A percentile compares a stretch with the other conserved stretches of the same genome.
phyloP scores from a whole-genome alignment of 2,329 filamentous ascomycete species.

The Fusarium tricinctum region DNA sequence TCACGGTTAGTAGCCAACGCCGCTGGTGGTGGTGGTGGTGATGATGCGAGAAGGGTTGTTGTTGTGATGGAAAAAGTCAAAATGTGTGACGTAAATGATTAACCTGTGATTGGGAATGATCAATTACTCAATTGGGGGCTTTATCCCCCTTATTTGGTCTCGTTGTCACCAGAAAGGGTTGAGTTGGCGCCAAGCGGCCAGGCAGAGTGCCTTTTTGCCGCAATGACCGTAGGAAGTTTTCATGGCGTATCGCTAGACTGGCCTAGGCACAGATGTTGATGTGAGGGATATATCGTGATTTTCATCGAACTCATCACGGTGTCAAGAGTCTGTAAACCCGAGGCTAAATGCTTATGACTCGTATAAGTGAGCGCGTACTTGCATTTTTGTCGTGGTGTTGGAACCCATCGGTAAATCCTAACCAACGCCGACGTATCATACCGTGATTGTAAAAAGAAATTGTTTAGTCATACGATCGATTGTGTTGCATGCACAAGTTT shows the following conservation, averaged over 20 bases:
- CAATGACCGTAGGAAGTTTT: not conserved
- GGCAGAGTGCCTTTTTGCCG: not conserved
- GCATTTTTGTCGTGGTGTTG: conserved; percentile 20
- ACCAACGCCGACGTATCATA: not conserved
- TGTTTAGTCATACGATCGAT: not conserved
- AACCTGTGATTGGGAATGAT: conserved; percentile 33
- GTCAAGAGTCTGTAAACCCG: conserved; percentile 42
- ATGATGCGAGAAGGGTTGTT: conserved; percentile 35
- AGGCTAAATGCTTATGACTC: conserved; percentile 49
- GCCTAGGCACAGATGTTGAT: conserved; percentile 24
- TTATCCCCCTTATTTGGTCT: conserved; percentile 37
- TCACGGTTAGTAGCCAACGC: conserved; percentile 19
- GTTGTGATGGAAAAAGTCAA: conserved; percentile 28
- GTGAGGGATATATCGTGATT: conserved; percentile 33
- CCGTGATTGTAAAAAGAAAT: not conserved
- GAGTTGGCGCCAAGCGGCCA: not conserved
- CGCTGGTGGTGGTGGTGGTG: conserved; percentile 23
- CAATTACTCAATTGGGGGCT: conserved; percentile 32
- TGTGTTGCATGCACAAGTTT: conserved; percentile 8
- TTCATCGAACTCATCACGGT: conserved; percentile 31
- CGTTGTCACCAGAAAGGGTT: conserved; percentile 37
- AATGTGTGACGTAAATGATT: conserved; percentile 45
- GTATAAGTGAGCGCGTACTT: conserved; percentile 31
- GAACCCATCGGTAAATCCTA: conserved; percentile 18
- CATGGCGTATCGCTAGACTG: conserved; percentile 37